Conservation (phyloP, 116 monocot genomes). For the Trichopus zeylanicus region DNA sequence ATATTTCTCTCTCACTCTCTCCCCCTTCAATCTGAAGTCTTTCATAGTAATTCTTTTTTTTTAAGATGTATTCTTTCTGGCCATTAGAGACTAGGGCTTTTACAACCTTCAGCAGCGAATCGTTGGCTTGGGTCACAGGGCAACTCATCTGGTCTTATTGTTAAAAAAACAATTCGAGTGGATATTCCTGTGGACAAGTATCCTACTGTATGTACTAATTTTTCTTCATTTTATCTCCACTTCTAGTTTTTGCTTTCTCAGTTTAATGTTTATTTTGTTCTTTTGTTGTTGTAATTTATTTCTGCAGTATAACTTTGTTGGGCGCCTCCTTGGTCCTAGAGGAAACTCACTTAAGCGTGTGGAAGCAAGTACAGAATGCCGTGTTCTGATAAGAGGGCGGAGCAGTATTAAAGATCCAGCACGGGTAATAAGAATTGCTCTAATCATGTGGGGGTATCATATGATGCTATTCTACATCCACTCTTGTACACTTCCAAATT, state of each 20-base stretch:
- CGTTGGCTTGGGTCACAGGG: conserved; percentile 80
- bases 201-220: conserved; percentile 59
- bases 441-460: not conserved
- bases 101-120: conserved; percentile 45
- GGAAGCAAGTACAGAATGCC: conserved; percentile 51
- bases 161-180: conserved; percentile 84
- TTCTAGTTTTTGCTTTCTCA: not conserved
- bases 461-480: not conserved
- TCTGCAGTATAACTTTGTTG: conserved; percentile 43
- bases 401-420: conserved; percentile 54
- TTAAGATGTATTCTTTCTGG: not conserved
- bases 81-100: conserved; percentile 41
- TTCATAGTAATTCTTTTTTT: not conserved
- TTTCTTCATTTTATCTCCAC: conserved; percentile 1
- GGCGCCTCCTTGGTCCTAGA: conserved; percentile 56
- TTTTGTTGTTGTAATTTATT: not conserved
- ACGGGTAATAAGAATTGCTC: conserved; percentile 19
- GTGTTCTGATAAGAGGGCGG: conserved; percentile 49
- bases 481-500: not conserved
- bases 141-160: conserved; percentile 62
- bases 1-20: no score
- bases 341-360: conserved; percentile 61
- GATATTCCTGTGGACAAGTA: conserved; percentile 88
- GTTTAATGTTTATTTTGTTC: not conserved
- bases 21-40: no score